phyloP scores from a whole-genome alignment of 116 monocot species.

The Cymodocea nodosa region DNA sequence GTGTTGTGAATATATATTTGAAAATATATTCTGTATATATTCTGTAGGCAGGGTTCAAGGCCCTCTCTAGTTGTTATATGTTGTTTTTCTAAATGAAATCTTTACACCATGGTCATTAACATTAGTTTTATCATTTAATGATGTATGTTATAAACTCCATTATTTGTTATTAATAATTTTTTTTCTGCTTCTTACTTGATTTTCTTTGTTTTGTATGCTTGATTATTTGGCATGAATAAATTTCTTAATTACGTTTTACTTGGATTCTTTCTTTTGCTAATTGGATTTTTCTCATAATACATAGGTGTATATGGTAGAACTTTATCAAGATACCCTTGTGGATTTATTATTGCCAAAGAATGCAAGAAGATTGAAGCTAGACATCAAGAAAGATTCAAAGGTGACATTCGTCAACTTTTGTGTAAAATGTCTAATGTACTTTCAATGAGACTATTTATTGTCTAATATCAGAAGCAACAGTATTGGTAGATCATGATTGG shows the following conservation, averaged over 20 bases:
- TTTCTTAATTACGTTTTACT: not conserved
- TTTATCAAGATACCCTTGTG: slow-evolving; percentile 94
- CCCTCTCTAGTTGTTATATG: no score
- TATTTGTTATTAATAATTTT: no score
- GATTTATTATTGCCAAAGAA: slow-evolving; percentile 82
- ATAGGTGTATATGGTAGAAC: slow-evolving; percentile 93
- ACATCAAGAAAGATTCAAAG: slow-evolving; percentile 95
- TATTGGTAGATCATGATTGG: no score
- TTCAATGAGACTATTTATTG: no score
- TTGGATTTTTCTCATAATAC: not conserved
- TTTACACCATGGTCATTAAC: no score
- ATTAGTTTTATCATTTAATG: not conserved
- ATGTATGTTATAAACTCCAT: not conserved
- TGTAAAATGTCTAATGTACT: no score
- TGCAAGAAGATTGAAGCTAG: slow-evolving; percentile 57
- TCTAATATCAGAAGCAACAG: no score
- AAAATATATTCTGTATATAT: no score
- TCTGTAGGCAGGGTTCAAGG: no score
- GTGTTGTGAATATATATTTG: no score
- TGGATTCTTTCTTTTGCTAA: not conserved
- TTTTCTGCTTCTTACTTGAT: not conserved
- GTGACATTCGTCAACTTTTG: slow-evolving; percentile 9
- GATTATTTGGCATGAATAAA: not conserved
- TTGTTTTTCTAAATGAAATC: not conserved
- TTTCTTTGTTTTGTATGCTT: not conserved